Percentiles rank a stretch among this genome's conserved stretches.
Evolutionary conservation across 805 yeast species (phyloP).

Genomic region (Saccharomycopsis capsularis): DNA sequence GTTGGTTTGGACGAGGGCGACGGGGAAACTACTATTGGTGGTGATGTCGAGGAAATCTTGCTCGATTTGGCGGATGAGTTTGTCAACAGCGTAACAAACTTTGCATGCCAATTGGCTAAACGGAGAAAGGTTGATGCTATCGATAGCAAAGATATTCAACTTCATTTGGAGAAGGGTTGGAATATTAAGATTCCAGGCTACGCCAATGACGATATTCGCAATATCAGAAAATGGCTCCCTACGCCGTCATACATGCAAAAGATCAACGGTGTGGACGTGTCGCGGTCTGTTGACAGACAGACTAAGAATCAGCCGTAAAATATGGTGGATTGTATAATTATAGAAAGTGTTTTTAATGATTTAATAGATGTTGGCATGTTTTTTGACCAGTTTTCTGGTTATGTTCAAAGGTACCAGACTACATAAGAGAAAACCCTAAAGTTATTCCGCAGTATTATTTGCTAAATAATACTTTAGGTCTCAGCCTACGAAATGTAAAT

Average conservation of each 20-base stretch:
- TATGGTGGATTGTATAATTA: no score
- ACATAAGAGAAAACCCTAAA: no score
- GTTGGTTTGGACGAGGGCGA: conserved; percentile 87
- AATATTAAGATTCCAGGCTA: conserved; percentile 92
- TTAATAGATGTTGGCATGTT: no score
- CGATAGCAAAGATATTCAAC: conserved; percentile 83
- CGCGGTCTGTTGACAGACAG: conserved; percentile 22
- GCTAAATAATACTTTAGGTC: no score
- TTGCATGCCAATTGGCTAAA: conserved; percentile 92
- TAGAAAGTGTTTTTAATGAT: no score
- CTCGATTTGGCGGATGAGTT: conserved; percentile 95
- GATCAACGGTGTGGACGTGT: conserved; percentile 40
- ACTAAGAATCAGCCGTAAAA: no score
- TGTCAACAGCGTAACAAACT: conserved; percentile 80
- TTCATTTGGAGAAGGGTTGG: conserved; percentile 91
- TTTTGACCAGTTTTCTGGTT: no score
- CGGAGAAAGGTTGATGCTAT: conserved; percentile 84
- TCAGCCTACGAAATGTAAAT: no score
- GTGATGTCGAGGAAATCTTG: conserved; percentile 88
- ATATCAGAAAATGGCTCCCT: conserved; percentile 67
- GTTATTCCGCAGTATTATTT: no score
- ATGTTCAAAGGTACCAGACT: no score
- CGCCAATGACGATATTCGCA: conserved; percentile 82
- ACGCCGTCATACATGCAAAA: conserved; percentile 57
- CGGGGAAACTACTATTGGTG: conserved; percentile 84